Conservation (phyloP, 148 eudicot species). For the Persicaria maculosa region DNA sequence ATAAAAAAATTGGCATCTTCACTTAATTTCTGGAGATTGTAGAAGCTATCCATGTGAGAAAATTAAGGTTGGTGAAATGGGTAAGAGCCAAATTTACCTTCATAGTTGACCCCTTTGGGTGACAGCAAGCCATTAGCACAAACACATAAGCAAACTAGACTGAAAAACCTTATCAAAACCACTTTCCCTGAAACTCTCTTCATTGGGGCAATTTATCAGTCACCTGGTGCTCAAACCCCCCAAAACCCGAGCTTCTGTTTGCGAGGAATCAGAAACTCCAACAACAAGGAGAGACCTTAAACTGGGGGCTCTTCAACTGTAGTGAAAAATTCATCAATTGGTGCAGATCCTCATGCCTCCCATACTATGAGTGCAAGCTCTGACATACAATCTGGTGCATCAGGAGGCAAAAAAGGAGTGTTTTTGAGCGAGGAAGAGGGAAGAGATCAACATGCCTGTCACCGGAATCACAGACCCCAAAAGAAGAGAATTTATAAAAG, state of each 20-base stretch:
- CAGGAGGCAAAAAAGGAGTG: slow-evolving; percentile 30
- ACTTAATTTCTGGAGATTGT: background rate
- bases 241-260: slow-evolving; percentile 10
- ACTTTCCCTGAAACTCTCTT: slow-evolving; percentile 18
- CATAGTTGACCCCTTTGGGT: slow-evolving; percentile 80
- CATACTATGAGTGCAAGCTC: slow-evolving; percentile 28
- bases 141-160: slow-evolving; percentile 37
- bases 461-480: slow-evolving; percentile 31
- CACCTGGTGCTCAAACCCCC: slow-evolving; percentile 17
- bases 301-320: slow-evolving; percentile 23
- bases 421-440: slow-evolving; percentile 22
- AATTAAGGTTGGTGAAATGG: background rate
- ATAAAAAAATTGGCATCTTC: background rate
- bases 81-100: slow-evolving; percentile 40
- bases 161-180: slow-evolving; percentile 26
- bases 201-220: slow-evolving; percentile 25
- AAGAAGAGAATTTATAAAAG: slow-evolving; percentile 27
- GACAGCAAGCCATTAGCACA: slow-evolving; percentile 54
- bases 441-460: slow-evolving; percentile 51
- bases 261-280: slow-evolving; percentile 9
- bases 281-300: slow-evolving; percentile 1
- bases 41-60: slow-evolving; percentile 7
- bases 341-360: slow-evolving; percentile 18
- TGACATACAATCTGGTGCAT: slow-evolving; percentile 28
- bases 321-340: slow-evolving; percentile 15